Percentiles rank a stretch among this genome's conserved stretches.
Evolutionary conservation across 2,329 filamentous ascomycete species (phyloP).

Genomic region (Ramichloridium luteum): DNA sequence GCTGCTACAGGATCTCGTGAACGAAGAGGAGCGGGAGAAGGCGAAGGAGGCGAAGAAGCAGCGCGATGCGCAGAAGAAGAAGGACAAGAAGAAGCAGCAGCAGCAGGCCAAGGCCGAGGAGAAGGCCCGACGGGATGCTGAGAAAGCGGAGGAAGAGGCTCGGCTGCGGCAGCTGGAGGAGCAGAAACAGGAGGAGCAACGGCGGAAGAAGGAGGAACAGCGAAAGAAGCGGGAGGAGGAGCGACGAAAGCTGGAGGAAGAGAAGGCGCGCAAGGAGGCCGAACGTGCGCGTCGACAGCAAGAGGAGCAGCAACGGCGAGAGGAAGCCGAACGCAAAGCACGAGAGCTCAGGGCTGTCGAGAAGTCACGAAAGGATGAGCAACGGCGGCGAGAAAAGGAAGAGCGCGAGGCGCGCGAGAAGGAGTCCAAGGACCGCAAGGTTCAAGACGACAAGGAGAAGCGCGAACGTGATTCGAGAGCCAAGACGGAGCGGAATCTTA

Average conservation of each 20-base stretch:
- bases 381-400: constrained; percentile 67
- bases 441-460: constrained; percentile 44
- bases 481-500: constrained; percentile 31
- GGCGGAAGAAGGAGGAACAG: constrained; percentile 75
- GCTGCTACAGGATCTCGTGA: constrained; percentile 79
- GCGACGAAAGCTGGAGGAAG: constrained; percentile 81
- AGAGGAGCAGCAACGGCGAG: constrained; percentile 76
- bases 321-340: constrained; percentile 72
- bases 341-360: constrained; percentile 69
- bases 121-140: constrained; percentile 73
- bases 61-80: constrained; percentile 86
- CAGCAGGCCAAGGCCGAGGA: constrained; percentile 85
- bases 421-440: constrained; percentile 58
- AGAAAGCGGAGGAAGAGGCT: constrained; percentile 78
- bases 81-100: constrained; percentile 83
- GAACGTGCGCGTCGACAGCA: constrained; percentile 68
- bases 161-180: constrained; percentile 63
- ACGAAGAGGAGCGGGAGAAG: constrained; percentile 64
- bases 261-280: constrained; percentile 69
- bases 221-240: constrained; percentile 83
- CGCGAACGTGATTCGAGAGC: constrained; percentile 48
- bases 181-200: constrained; percentile 68
- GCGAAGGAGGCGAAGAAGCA: constrained; percentile 86
- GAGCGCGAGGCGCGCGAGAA: constrained; percentile 52
- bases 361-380: constrained; percentile 60